Base-by-base conservation (phyloP, 441 rosid species). In the Rhodomyrtus psidioides region DNA sequence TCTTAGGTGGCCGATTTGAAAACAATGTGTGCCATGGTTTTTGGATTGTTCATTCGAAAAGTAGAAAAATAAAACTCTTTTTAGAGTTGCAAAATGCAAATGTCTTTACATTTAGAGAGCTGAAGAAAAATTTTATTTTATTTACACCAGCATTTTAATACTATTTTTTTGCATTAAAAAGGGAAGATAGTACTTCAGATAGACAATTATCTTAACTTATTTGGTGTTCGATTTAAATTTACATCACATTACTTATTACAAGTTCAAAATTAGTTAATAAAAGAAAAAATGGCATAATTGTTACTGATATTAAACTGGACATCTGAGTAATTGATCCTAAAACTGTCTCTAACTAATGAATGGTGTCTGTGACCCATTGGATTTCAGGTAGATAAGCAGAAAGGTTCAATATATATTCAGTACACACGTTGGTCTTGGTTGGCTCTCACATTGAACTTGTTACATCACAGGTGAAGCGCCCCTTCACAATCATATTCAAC, bases 151-250 rank as follows among this genome's bases (percentile, higher is more conserved):
- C 17, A 6, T 58, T n/a, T 9, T 2, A 12, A 13, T 12, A 1
- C 9, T 0, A 0, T 7, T 53, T 15, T 58, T 58, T 58, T 56
- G 6, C 0, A 15, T 2, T 26, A 0, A n/a, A 58, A n/a, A 1
- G n/a, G 8, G 17, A 9, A 8, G 62, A 58, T n/a, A 58, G 4
- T 13, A n/a, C 4, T 58, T 17, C 17, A 6, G 2, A 6, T n/a
- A n/a, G 17, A 26, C n/a, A 2, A n/a, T n/a, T 6, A n/a, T 58
- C 0, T n/a, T n/a, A 58, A 58, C 34, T 12, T n/a, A n/a, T 58
- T 58, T 12, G 4, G 27, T 4, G 7, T 58, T 58, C n/a, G 1
- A 58, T 13, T 26, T 1, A 2, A 14, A 15, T 59, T 14, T 15
- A 15, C 10, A 15, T 59, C 70, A 1, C 9, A 34, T 7, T 59